Base-by-base conservation (phyloP, 208 protist genomes). In the Leishmania arabica region DNA sequence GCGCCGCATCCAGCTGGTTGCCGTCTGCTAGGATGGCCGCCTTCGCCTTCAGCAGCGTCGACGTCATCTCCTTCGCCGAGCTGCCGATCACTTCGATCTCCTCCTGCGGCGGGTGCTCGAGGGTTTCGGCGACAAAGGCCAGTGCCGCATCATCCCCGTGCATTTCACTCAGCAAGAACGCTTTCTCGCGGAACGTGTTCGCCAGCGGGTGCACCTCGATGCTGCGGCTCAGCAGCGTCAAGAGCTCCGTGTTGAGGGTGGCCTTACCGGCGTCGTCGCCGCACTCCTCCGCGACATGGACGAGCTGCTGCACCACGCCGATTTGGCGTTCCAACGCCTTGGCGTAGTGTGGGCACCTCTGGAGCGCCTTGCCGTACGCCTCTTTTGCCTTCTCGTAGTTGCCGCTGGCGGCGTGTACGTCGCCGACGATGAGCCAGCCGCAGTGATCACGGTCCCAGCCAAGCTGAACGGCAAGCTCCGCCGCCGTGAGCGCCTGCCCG, bases 21-120 rank as follows among this genome's bases (percentile, higher is more conserved):
- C 86, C 87, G 78, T 98, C 95, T 19, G 95, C 95, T 3, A 98
- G 84, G 71, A 98, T 95, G 21, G 95, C 95, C 1, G 95, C 93
- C 87, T 96, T 95, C 47, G 95, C 93, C 88, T 98, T 98, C 64
- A 92, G 85, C 62, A 98, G 88, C 51, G 91, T 95, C 64, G 89
- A 82, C 31, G 88, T 93, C 69, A 82, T 79, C 17, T 91, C 87
- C 65, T 85, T 87, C 4, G 75, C 84, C 27, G 88, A 87, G 69
- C 81, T 85, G 64, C 79, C 88, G 6, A 92, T 79, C 24, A 89
- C 89, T 54, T 98, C 93, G 64, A 93, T 93, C 87, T 98, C 93
- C 79, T 98, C 91, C 69, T 89, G 90, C 49, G 95, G 95, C 11
- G 95, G 95, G 79, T 92, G 86, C 15, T 75, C 74, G 54, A 98